phyloP scores from a whole-genome alignment of 495 filamentous ascomycete genomes.

The Bathelium albidoporum region DNA sequence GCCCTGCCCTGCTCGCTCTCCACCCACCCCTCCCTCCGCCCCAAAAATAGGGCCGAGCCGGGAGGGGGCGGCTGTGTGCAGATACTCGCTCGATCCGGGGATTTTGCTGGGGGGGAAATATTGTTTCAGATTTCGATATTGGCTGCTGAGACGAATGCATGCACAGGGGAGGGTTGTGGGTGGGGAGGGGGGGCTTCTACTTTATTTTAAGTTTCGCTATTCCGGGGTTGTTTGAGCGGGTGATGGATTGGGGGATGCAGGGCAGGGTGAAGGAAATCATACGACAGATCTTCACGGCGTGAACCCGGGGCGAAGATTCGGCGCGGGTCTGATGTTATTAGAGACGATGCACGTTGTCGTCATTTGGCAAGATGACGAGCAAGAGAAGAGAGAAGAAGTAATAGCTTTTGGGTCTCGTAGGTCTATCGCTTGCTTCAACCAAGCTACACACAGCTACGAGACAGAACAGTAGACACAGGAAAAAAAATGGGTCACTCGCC shows the following conservation, averaged over 20 bases:
- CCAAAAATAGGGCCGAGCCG: neutral
- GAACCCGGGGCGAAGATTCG: too few species aligned
- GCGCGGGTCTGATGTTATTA: too few species aligned
- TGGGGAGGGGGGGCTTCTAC: neutral
- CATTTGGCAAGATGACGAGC: neutral
- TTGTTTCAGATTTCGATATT: neutral
- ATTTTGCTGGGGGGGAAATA: neutral
- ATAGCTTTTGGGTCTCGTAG: conserved; percentile 3
- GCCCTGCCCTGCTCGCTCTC: neutral
- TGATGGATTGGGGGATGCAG: too few species aligned
- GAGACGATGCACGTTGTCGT: neutral
- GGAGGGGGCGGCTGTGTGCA: neutral
- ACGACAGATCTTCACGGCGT: neutral
- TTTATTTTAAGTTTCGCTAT: too few species aligned
- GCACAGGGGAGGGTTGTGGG: neutral
- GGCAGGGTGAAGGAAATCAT: neutral
- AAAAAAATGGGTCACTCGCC: too few species aligned
- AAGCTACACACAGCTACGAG: conserved; percentile 2
- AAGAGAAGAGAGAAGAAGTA: neutral
- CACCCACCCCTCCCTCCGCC: neutral
- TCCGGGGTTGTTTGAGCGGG: too few species aligned
- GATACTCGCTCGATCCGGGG: neutral
- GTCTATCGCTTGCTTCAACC: neutral
- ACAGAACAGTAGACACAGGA: neutral
- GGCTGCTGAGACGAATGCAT: neutral